Conservation (phyloP, 169 alveolate genomes). For the Plasmodium coatneyi region DNA sequence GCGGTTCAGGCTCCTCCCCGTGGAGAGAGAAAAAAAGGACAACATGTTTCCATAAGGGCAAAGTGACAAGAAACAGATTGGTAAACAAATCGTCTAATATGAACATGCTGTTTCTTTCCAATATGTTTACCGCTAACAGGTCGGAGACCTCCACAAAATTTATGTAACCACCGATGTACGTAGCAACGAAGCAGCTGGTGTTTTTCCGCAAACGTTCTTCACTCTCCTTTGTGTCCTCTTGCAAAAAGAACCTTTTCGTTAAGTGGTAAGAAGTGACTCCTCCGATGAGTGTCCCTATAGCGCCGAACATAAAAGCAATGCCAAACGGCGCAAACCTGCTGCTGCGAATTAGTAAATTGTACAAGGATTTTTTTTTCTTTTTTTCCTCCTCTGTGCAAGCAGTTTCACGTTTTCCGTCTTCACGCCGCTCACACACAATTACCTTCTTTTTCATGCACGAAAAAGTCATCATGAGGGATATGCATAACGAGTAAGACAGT, state of each 20-base stretch:
- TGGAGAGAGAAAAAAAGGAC: background rate
- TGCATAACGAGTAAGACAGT: slow-evolving; percentile 41
- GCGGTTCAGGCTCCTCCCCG: background rate
- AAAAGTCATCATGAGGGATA: slow-evolving; percentile 50
- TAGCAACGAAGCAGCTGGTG: slow-evolving; percentile 26
- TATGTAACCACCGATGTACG: slow-evolving; percentile 50
- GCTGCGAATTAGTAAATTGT: slow-evolving; percentile 17
- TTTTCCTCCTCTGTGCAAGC: slow-evolving; percentile 1
- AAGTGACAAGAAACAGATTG: slow-evolving; percentile 24
- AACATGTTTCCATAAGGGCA: slow-evolving; percentile 23
- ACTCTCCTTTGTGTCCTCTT: background rate
- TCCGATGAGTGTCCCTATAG: slow-evolving; percentile 24
- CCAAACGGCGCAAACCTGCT: slow-evolving; percentile 16
- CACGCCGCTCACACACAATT: background rate
- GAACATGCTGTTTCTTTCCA: slow-evolving; percentile 20
- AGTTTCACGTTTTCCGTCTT: background rate
- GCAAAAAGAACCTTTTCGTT: slow-evolving; percentile 1
- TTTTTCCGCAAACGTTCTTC: slow-evolving; percentile 1
- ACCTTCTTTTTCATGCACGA: slow-evolving; percentile 34
- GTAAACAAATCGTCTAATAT: slow-evolving; percentile 61
- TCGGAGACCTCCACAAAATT: slow-evolving; percentile 45
- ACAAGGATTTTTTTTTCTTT: slow-evolving; percentile 4
- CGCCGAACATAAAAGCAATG: slow-evolving; percentile 37
- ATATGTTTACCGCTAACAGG: background rate
- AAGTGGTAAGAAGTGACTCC: slow-evolving; percentile 19